Evolutionary conservation across 2,329 filamentous ascomycete genomes (phyloP), one percentile per base, ranked within the genome.

Genomic region (Aspergillus costaricaensis): DNA sequence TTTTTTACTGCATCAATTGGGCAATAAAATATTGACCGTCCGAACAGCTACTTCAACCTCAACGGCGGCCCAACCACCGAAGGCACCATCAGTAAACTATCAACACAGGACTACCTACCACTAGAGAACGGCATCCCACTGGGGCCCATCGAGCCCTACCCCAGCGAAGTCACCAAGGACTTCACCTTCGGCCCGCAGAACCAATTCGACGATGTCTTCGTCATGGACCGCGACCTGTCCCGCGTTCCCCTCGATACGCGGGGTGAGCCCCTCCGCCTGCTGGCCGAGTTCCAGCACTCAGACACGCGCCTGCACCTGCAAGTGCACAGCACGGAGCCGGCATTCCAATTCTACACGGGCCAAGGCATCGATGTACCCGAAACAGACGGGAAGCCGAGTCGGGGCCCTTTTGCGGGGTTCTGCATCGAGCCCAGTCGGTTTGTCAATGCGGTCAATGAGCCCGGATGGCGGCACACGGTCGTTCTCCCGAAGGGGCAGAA

Each of bases 321-420:
- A 76, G 89, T 96, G 5, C 82, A 87, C 70, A 95, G 91, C 80
- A 98, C 94, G 0, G 94, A 98, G 81, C 95, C 95, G 0, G 91
- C 92, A 0, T 98, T 97, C 82, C 94, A 98, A 77, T 96, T 97
- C 80, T 98, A 98, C 79, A 96, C 92, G 0, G 95, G 94, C 65
- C 89, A 91, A 72, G 89, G 88, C 72, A 92, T 96, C 66, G 81
- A 95, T 68, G 89, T 96, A 12, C 89, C 91, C 0, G 88, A 77
- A 60, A 80, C 82, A 21, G 82, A 79, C 32, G 82, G 80, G 2
- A 76, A 85, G 27, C 86, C 89, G 0, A 87, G 88, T 1, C 85
- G 91, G 52, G 85, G 83, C 0, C 72, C 86, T 4, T 85, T 92
- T 52, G 86, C 88, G 48, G 94, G 90, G 0, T 96, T 98, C 80